These are phyloP conservation scores for Chytriomyces confervae DNA, from an alignment of 192 early-diverging fungal genomes.

Conservation along the genomic window DNA sequence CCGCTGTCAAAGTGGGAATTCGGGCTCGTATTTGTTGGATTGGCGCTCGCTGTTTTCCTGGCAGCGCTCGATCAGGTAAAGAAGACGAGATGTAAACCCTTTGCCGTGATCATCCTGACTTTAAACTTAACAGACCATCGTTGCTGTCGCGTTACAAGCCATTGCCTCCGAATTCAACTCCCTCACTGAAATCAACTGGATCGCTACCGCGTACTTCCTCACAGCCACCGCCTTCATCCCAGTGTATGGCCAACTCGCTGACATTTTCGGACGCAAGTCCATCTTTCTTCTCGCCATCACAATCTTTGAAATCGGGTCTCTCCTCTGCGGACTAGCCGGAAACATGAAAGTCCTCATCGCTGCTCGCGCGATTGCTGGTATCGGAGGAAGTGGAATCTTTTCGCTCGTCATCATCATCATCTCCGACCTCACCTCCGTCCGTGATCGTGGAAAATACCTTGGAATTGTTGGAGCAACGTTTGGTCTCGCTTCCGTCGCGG, in stretches of 20 bases:
- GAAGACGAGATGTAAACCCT: not conserved
- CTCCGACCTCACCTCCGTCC: constrained; percentile 72
- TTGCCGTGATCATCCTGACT: not conserved
- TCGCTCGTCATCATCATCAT: constrained; percentile 80
- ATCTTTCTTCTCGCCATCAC: constrained; percentile 69
- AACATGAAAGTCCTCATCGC: constrained; percentile 71
- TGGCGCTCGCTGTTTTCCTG: constrained; percentile 48
- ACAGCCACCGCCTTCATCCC: constrained; percentile 70
- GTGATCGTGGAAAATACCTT: constrained; percentile 75
- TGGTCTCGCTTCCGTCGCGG: constrained; percentile 74
- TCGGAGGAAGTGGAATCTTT: constrained; percentile 73
- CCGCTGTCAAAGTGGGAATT: constrained; percentile 23
- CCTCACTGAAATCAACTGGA: constrained; percentile 39
- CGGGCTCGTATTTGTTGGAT: constrained; percentile 37
- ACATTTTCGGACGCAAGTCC: constrained; percentile 80
- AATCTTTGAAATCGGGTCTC: constrained; percentile 76
- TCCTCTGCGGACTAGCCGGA: constrained; percentile 74
- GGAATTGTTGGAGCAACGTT: constrained; percentile 74
- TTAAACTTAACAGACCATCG: constrained; percentile 39
- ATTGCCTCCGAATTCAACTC: constrained; percentile 43
- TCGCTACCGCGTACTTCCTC: constrained; percentile 36
- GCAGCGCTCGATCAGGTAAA: constrained; percentile 47
- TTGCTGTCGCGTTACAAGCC: constrained; percentile 36
- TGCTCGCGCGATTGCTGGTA: constrained; percentile 71
- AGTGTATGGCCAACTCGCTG: constrained; percentile 78